Conservation (phyloP, 75 land plant species). For the Selaginella moellendorffii region DNA sequence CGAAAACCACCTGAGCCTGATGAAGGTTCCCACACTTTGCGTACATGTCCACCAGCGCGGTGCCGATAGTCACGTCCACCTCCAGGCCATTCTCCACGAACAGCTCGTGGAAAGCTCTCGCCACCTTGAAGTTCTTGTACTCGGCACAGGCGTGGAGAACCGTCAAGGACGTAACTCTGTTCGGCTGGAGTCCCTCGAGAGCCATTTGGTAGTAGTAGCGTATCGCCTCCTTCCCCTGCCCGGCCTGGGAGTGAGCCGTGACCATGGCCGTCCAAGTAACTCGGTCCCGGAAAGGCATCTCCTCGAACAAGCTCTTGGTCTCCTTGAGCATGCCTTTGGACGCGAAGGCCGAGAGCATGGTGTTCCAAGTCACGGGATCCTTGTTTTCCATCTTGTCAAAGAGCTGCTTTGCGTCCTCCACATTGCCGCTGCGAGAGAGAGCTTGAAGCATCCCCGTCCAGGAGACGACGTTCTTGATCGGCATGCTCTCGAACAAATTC, state of each 20-base stretch:
- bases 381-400: neutral
- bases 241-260: neutral
- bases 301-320: neutral
- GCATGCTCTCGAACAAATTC: neutral
- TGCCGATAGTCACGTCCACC: neutral
- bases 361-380: neutral
- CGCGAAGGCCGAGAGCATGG: neutral
- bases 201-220: neutral
- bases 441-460: constrained; percentile 1
- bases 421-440: neutral
- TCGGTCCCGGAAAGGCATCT: neutral
- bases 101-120: neutral
- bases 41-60: constrained; percentile 6
- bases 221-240: neutral
- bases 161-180: constrained; percentile 1
- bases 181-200: neutral
- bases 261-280: constrained; percentile 6
- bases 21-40: constrained; percentile 3
- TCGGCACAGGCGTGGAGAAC: constrained; percentile 5
- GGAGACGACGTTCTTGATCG: neutral
- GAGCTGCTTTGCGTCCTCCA: neutral
- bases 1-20: neutral
- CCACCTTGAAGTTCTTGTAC: neutral
- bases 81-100: neutral
- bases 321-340: neutral